Evolutionary conservation across 2,329 filamentous ascomycete genomes (phyloP).

Genomic region (Tolypocladium nubicola): DNA sequence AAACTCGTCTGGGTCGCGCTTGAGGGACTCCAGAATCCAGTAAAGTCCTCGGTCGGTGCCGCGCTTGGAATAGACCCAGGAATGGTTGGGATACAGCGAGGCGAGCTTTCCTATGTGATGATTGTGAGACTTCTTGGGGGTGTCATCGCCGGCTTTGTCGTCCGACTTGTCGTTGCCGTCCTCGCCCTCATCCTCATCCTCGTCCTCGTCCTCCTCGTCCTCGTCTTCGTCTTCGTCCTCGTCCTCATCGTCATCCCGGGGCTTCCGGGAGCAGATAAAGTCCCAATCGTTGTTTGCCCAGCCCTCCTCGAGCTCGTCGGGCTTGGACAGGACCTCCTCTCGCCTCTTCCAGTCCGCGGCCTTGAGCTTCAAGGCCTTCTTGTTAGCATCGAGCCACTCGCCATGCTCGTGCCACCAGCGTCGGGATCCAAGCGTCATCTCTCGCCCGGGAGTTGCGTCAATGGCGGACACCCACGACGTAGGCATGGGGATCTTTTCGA

Average conservation of each 20-base stretch:
- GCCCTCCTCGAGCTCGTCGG: slow-evolving; percentile 2
- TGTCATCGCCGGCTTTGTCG: no score
- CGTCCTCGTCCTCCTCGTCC: not conserved
- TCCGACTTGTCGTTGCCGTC: not conserved
- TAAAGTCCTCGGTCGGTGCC: slow-evolving; percentile 7
- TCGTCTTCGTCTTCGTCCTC: not conserved
- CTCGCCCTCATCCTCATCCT: not conserved
- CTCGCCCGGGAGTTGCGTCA: slow-evolving; percentile 8
- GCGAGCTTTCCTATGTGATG: slow-evolving; percentile 1
- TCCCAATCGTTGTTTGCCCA: slow-evolving; percentile 8
- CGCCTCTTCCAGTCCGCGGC: slow-evolving; percentile 9
- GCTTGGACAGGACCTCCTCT: slow-evolving; percentile 9
- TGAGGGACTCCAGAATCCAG: slow-evolving; percentile 10
- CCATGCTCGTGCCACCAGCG: slow-evolving; percentile 11
- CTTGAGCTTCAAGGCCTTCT: slow-evolving; percentile 7
- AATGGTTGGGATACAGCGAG: slow-evolving; percentile 8
- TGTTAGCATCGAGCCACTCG: slow-evolving; percentile 10
- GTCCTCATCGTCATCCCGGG: not conserved
- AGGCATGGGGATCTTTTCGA: slow-evolving; percentile 7
- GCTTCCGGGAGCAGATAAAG: slow-evolving; percentile 8
- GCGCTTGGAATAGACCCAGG: slow-evolving; percentile 8
- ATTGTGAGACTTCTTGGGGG: no score
- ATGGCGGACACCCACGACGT: slow-evolving; percentile 5
- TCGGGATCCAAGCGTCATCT: slow-evolving; percentile 7
- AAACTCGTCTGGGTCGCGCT: slow-evolving; percentile 25